Percentiles rank a stretch among this genome's conserved stretches.
Conservation (phyloP, 176 grass and related monocot genomes). For the Avena eriantha region DNA sequence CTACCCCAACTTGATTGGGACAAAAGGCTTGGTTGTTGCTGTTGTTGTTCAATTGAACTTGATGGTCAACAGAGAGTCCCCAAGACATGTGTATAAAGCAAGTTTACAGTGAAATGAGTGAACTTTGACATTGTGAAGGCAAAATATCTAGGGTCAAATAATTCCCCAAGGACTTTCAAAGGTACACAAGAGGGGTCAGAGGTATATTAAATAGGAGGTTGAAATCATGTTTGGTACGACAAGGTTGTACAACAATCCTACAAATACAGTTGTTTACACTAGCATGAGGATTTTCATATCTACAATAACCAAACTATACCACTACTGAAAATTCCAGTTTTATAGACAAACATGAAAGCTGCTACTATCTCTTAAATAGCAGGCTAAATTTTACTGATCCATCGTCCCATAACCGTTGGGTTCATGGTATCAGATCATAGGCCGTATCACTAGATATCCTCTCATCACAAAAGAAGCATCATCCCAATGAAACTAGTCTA, state of each 20-base stretch:
- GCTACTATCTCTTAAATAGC: conserved; percentile 13
- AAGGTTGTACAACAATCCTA: conserved; percentile 2
- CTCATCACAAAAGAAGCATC: conserved; percentile 24
- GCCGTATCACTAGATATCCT: background rate
- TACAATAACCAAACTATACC: conserved; percentile 25
- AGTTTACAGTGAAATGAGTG: background rate
- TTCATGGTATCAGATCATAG: conserved; percentile 6
- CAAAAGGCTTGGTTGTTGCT: no score
- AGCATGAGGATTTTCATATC: conserved; percentile 1
- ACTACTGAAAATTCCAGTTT: background rate
- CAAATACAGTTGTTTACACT: conserved; percentile 17
- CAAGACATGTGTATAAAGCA: conserved; percentile 4
- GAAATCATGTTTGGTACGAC: background rate
- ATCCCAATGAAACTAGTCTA: conserved; percentile 37
- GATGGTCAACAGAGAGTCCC: conserved; percentile 2
- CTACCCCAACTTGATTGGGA: no score
- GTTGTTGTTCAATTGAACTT: conserved; percentile 2
- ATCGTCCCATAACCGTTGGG: background rate
- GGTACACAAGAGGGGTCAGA: conserved; percentile 13
- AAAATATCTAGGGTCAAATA: background rate
- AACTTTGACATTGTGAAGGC: background rate
- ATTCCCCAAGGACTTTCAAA: background rate
- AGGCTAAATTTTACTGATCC: background rate
- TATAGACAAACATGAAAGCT: conserved; percentile 23
- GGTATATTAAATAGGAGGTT: background rate